Conservation (phyloP, 805 yeast species). For the Yarrowia deformans region DNA sequence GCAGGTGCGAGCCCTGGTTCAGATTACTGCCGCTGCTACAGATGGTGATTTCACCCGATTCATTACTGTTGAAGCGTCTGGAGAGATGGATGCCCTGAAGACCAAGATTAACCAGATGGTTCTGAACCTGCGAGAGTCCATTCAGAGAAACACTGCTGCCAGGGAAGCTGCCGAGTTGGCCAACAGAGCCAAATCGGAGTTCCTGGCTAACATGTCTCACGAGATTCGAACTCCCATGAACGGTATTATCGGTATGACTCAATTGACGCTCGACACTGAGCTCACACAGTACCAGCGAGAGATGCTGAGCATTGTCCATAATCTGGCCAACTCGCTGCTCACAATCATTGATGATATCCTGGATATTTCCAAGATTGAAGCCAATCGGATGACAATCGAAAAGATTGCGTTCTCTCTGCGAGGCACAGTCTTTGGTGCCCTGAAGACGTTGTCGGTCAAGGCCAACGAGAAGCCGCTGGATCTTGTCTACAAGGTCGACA, state of each 20-base stretch:
- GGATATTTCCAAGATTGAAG: slow-evolving; percentile 92
- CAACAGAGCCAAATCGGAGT: slow-evolving; percentile 86
- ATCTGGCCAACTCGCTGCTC: slow-evolving; percentile 81
- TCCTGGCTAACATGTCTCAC: slow-evolving; percentile 85
- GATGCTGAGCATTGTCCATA: slow-evolving; percentile 88
- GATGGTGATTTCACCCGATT: slow-evolving; percentile 92
- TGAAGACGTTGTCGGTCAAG: slow-evolving; percentile 87
- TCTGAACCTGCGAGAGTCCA: slow-evolving; percentile 82
- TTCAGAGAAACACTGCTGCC: slow-evolving; percentile 90
- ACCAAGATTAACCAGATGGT: slow-evolving; percentile 79
- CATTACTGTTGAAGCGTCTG: slow-evolving; percentile 89
- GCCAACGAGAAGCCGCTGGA: slow-evolving; percentile 87
- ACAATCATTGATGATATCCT: slow-evolving; percentile 89
- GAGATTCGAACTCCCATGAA: slow-evolving; percentile 92
- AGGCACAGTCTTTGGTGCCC: slow-evolving; percentile 88
- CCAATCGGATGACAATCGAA: slow-evolving; percentile 91
- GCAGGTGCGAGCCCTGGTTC: slow-evolving; percentile 92
- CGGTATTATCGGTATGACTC: slow-evolving; percentile 94
- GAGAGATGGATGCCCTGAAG: slow-evolving; percentile 77
- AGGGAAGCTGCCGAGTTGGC: slow-evolving; percentile 95
- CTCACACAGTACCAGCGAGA: slow-evolving; percentile 90
- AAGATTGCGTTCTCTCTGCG: slow-evolving; percentile 85
- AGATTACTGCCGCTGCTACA: slow-evolving; percentile 91
- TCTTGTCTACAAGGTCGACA: slow-evolving; percentile 80
- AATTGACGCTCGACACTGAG: slow-evolving; percentile 84